phyloP scores from a whole-genome alignment of 164 flowering plant genomes.

The Vitis rupestris region DNA sequence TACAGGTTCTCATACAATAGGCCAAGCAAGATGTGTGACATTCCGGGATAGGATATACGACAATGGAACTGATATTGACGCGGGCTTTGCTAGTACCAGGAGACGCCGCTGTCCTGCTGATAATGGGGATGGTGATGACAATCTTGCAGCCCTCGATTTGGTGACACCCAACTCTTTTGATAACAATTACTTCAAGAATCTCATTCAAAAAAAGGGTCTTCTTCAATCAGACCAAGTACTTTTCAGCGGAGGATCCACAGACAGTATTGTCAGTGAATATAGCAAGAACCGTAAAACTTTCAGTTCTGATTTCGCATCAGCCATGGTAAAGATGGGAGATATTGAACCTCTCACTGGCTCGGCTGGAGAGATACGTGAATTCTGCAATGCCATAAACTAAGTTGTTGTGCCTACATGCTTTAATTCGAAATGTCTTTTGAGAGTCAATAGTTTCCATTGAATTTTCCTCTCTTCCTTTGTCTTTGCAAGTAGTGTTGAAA shows the following conservation, averaged over 20 bases:
- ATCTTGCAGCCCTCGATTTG: slow-evolving; percentile 46
- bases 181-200: slow-evolving; percentile 48
- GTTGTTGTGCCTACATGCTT: too few species aligned
- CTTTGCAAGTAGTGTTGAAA: too few species aligned
- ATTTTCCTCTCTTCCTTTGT: too few species aligned
- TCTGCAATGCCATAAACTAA: slow-evolving; percentile 25
- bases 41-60: slow-evolving; percentile 39
- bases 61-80: slow-evolving; percentile 39
- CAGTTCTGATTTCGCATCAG: slow-evolving; percentile 30
- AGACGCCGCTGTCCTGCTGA: slow-evolving; percentile 27
- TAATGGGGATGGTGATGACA: slow-evolving; percentile 21
- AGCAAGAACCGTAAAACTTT: slow-evolving; percentile 23
- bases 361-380: slow-evolving; percentile 36
- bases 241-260: slow-evolving; percentile 31
- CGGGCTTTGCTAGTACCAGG: slow-evolving; percentile 33
- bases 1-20: slow-evolving; percentile 51
- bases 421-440: too few species aligned
- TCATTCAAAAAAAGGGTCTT: slow-evolving; percentile 36
- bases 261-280: slow-evolving; percentile 26
- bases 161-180: slow-evolving; percentile 46
- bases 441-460: too few species aligned
- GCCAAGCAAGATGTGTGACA: slow-evolving; percentile 41
- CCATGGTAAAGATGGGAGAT: slow-evolving; percentile 45
- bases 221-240: slow-evolving; percentile 39
- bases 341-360: slow-evolving; percentile 43